Base-by-base conservation (phyloP, 768 basidiomycete species). In the Phallus indusiatus region DNA sequence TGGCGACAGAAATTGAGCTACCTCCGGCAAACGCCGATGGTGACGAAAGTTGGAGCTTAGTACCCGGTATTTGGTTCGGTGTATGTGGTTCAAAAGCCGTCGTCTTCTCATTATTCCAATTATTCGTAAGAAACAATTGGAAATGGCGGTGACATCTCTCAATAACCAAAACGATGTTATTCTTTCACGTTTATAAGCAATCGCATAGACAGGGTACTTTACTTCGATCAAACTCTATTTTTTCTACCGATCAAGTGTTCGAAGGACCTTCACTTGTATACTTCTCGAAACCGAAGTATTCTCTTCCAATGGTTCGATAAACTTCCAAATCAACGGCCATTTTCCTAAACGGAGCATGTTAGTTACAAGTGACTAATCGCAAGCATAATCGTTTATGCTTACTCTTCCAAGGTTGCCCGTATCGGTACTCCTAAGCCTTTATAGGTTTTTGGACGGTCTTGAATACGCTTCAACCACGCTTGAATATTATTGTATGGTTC, bases 401-500 rank as follows among this genome's bases (percentile, higher is more conserved):
- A 42, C 42, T 42, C 42, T 42, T 42, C 42, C 42, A 42, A 24
- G 5, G n/a, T 54, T 16, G 17, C n/a, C 12, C 42, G 36, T 0
- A 42, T 37, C 1, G 72, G 74, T 8, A 74, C 65, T 12, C 66
- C 65, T 34, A 74, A 28, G 7, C 73, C 75, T 18, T 62, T 62
- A 55, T 70, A 71, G 33, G 67, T 71, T 42, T 70, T 70, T 2
- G 70, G 67, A 9, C 75, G 66, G 17, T 62, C 70, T 5, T 64
- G 68, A 54, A 78, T 42, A n/a, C 42, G 42, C 4, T 42, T 42
- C n/a, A 42, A 4, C 42, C 42, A 42, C 12, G 42, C 42, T 42
- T n/a, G 42, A 10, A 42, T 10, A 42, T 42, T 42, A 2, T 4
- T 12, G n/a, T 42, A 42, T 10, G 42, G 42, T n/a, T 42, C 42